These are phyloP conservation scores for Phytopythium oedochilum DNA, from an alignment of 352 stramenopile genomes.

Conservation along the genomic window DNA sequence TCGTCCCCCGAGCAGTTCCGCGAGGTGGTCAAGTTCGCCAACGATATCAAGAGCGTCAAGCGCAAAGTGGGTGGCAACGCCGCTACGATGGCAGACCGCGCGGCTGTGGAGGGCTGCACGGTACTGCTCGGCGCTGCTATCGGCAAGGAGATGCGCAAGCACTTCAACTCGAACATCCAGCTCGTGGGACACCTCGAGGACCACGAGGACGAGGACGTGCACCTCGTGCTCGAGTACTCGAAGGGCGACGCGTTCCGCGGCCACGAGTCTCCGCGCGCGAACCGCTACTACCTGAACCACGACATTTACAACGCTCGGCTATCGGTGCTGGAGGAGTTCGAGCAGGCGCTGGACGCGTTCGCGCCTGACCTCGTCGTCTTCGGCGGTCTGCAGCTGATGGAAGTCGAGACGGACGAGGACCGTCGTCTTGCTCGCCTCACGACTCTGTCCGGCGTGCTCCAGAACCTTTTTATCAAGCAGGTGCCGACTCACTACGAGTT, in stretches of 20 bases:
- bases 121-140: conserved; percentile 75
- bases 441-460: conserved; percentile 63
- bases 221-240: conserved; percentile 76
- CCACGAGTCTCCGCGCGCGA: conserved; percentile 62
- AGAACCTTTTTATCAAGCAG: conserved; percentile 57
- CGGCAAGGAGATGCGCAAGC: conserved; percentile 66
- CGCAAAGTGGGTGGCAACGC: conserved; percentile 75
- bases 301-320: conserved; percentile 80
- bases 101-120: conserved; percentile 55
- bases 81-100: conserved; percentile 73
- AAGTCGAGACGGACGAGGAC: conserved; percentile 67
- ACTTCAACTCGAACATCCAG: conserved; percentile 60
- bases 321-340: conserved; percentile 79
- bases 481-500: conserved; percentile 81
- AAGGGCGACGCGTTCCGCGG: conserved; percentile 59
- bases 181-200: conserved; percentile 60
- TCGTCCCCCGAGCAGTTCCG: conserved; percentile 69
- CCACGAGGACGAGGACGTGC: conserved; percentile 66
- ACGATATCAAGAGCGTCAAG: conserved; percentile 49
- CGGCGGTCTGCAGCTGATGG: conserved; percentile 79
- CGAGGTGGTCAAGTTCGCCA: conserved; percentile 63
- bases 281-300: conserved; percentile 85
- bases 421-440: conserved; percentile 44
- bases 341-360: conserved; percentile 49
- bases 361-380: conserved; percentile 72